Percentiles rank a stretch among this genome's conserved stretches.
phyloP scores from a whole-genome alignment of 495 filamentous ascomycete genomes.

The Aspergillus nidulans region DNA sequence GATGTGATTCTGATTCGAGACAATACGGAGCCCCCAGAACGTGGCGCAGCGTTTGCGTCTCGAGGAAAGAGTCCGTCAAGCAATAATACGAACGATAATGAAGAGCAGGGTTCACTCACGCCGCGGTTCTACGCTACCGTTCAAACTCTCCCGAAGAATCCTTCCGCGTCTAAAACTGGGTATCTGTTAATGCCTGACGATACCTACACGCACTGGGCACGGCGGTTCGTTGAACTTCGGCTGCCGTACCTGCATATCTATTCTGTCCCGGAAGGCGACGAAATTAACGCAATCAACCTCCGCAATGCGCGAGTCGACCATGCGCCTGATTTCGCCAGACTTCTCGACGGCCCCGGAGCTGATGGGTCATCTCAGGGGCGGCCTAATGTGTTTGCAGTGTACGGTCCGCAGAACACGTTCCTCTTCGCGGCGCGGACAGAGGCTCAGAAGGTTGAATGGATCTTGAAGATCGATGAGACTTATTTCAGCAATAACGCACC shows the following conservation, averaged over 20 bases:
- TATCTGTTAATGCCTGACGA: conserved; percentile 76
- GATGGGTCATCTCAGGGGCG: conserved; percentile 47
- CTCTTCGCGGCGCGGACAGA: conserved; percentile 86
- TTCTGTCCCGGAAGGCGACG: conserved; percentile 77
- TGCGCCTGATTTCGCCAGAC: conserved; percentile 75
- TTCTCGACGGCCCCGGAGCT: conserved; percentile 53
- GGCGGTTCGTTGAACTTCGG: conserved; percentile 88
- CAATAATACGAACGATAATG: conserved; percentile 22
- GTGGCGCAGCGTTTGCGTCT: conserved; percentile 52
- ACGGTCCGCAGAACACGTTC: conserved; percentile 89
- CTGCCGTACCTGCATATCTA: conserved; percentile 91
- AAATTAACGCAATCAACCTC: conserved; percentile 82
- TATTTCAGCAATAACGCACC: conserved; percentile 46
- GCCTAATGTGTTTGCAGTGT: conserved; percentile 84
- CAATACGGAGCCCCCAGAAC: conserved; percentile 70
- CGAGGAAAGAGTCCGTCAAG: conserved; percentile 21
- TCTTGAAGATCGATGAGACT: conserved; percentile 67
- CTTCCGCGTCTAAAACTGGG: conserved; percentile 72
- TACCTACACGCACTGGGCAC: conserved; percentile 71
- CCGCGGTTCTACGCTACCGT: conserved; percentile 65
- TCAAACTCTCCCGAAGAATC: conserved; percentile 66
- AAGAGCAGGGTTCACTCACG: conserved; percentile 31
- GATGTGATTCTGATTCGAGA: conserved; percentile 67
- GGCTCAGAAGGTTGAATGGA: conserved; percentile 91
- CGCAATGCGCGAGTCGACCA: conserved; percentile 81